Conservation (phyloP, 495 filamentous ascomycete genomes). For the Lentithecium fluviatile region DNA sequence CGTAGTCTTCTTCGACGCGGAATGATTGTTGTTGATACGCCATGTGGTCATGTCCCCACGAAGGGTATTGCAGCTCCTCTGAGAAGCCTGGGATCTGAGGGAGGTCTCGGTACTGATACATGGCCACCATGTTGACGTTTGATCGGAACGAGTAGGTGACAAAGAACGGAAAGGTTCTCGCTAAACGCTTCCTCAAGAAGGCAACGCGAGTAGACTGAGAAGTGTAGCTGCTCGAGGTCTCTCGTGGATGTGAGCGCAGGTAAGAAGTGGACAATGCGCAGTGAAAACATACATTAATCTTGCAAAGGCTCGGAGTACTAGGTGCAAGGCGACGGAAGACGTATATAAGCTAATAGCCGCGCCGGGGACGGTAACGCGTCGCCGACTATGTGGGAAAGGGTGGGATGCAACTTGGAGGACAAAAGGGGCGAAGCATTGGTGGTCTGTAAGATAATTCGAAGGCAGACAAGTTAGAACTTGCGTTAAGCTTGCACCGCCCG, state of each 20-base stretch:
- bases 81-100: slow-evolving; percentile 23
- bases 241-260: too few species aligned
- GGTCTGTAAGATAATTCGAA: slow-evolving; percentile 5
- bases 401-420: slow-evolving; percentile 10
- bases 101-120: slow-evolving; percentile 27
- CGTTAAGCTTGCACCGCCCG: slow-evolving; percentile 30
- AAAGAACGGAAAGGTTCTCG: background rate
- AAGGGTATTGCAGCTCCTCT: slow-evolving; percentile 3
- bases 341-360: slow-evolving; percentile 4
- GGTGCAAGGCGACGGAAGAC: background rate
- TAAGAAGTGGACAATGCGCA: too few species aligned
- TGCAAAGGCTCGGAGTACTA: too few species aligned
- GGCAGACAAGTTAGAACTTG: slow-evolving; percentile 16
- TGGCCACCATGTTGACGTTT: slow-evolving; percentile 13
- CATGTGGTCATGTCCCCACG: slow-evolving; percentile 7
- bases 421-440: slow-evolving; percentile 35
- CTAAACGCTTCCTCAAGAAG: background rate
- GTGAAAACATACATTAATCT: too few species aligned
- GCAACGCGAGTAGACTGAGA: too few species aligned
- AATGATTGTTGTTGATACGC: background rate
- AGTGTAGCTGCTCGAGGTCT: too few species aligned
- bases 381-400: background rate
- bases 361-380: background rate
- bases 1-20: background rate
- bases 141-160: background rate